Percentiles rank a stretch among this genome's conserved stretches.
Conservation (phyloP, 192 early-diverging fungal genomes). For the Geranomyces variabilis region DNA sequence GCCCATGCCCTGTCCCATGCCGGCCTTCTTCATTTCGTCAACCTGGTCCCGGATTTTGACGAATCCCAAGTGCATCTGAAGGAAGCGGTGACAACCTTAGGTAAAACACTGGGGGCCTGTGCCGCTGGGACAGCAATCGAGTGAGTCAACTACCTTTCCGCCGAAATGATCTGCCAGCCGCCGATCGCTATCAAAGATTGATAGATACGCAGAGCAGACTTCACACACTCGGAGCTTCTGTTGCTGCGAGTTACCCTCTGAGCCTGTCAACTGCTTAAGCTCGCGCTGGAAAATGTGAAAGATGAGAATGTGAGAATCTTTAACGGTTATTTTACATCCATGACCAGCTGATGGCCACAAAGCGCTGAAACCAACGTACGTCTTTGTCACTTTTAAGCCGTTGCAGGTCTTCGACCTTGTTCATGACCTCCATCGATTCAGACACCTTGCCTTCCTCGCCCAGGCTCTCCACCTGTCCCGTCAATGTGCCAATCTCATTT, state of each 20-base stretch:
- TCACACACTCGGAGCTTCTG: slow-evolving; percentile 63
- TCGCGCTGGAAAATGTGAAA: slow-evolving; percentile 46
- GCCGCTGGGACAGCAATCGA: background rate
- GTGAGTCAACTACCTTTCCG: slow-evolving; percentile 42
- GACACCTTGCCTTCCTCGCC: slow-evolving; percentile 56
- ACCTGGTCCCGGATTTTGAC: slow-evolving; percentile 54
- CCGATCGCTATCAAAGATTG: slow-evolving; percentile 55
- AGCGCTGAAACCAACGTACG: too few relatives aligned
- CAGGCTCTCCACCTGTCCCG: slow-evolving; percentile 47
- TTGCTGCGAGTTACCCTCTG: slow-evolving; percentile 53
- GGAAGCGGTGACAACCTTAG: background rate
- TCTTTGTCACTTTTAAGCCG: slow-evolving; percentile 50
- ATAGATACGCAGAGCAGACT: slow-evolving; percentile 56
- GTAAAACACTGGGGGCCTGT: too few relatives aligned
- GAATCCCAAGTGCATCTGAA: slow-evolving; percentile 62
- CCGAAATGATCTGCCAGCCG: slow-evolving; percentile 47
- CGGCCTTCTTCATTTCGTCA: slow-evolving; percentile 47
- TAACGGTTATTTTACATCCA: too few relatives aligned
- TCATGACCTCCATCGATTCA: slow-evolving; percentile 48
- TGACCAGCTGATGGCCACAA: too few relatives aligned
- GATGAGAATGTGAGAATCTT: too few relatives aligned
- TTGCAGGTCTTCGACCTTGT: slow-evolving; percentile 50
- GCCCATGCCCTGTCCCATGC: slow-evolving; percentile 23
- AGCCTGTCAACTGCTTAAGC: slow-evolving; percentile 40
- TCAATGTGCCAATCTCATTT: slow-evolving; percentile 45